Evolutionary conservation across 2,329 filamentous ascomycete species (phyloP).

Genomic region (Ceratocystis huliohia): DNA sequence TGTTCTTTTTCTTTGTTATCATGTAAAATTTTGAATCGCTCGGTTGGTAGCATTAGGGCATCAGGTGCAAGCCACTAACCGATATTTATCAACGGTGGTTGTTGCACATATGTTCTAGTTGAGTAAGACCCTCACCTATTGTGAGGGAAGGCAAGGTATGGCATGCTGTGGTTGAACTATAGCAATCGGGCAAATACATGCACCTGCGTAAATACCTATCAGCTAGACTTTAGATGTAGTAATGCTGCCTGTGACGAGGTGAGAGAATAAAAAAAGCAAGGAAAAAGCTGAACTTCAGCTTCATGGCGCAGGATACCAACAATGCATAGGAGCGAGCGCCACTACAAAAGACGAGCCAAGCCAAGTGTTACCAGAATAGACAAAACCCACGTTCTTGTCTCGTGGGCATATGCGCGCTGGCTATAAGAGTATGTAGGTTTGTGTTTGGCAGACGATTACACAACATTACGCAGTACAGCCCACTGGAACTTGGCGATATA

Average conservation of each 20-base stretch:
- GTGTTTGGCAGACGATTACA: not conserved
- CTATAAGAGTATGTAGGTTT: not conserved
- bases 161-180: not conserved
- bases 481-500: no score
- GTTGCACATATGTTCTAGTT: not conserved
- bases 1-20: not conserved
- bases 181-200: not conserved
- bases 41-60: not conserved
- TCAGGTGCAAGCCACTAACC: not conserved
- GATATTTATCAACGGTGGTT: not conserved
- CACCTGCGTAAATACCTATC: no score
- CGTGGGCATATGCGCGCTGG: not conserved
- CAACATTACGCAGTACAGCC: not conserved
- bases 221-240: not conserved
- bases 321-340: not conserved
- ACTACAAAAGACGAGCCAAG: not conserved
- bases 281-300: slow-evolving; percentile 2
- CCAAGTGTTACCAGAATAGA: not conserved
- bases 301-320: not conserved
- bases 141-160: not conserved
- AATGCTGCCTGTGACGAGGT: not conserved
- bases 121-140: not conserved
- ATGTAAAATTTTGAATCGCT: not conserved
- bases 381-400: not conserved
- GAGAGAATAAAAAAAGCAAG: not conserved